Conservation (phyloP, 1,139 yeast species). For the Pichia sorboxylosa region DNA sequence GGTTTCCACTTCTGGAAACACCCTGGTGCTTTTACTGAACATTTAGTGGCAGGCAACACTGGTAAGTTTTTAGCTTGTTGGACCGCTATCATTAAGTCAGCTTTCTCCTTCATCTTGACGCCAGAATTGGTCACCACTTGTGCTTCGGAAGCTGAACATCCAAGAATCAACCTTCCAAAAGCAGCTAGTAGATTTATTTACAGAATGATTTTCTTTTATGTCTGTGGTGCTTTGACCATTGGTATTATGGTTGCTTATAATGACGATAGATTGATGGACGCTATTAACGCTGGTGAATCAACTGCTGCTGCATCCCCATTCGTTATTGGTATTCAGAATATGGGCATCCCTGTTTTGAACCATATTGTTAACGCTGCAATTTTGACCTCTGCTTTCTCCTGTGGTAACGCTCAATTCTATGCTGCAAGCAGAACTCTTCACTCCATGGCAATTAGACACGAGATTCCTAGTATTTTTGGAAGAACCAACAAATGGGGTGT, state of each 20-base stretch:
- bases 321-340: conserved; percentile 36
- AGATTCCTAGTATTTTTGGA: conserved; percentile 36
- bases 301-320: conserved; percentile 38
- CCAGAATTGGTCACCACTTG: conserved; percentile 25
- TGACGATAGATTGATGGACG: conserved; percentile 10
- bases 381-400: conserved; percentile 31
- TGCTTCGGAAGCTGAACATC: conserved; percentile 35
- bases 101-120: conserved; percentile 52
- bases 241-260: conserved; percentile 23
- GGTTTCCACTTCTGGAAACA: conserved; percentile 30
- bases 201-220: conserved; percentile 38
- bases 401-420: conserved; percentile 31
- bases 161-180: conserved; percentile 34
- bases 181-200: conserved; percentile 35
- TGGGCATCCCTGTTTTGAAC: conserved; percentile 25
- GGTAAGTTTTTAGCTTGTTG: conserved; percentile 67
- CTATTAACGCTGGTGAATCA: conserved; percentile 8
- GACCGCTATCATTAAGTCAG: conserved; percentile 54
- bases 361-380: conserved; percentile 32
- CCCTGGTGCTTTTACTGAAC: conserved; percentile 27
- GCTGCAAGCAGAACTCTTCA: conserved; percentile 29
- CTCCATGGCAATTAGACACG: conserved; percentile 31
- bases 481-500: conserved; percentile 32
- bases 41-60: conserved; percentile 39
- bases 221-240: conserved; percentile 34